Base-by-base conservation (phyloP, 176 grass and related monocot species). In the Pontederia crassipes region DNA sequence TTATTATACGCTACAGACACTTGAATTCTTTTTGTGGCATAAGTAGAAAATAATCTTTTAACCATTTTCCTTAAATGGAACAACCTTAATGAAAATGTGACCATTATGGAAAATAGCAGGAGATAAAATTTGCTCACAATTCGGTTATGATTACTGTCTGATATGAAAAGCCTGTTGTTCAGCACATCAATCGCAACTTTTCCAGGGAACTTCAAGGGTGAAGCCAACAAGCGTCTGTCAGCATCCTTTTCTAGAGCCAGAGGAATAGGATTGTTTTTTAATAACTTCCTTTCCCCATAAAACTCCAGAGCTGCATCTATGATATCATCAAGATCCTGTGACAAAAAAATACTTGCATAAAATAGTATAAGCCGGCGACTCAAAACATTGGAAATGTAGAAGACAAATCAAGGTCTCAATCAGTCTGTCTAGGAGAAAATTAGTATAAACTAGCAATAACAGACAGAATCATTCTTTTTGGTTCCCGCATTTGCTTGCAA, bases 131-230 rank as follows among this genome's bases (percentile, higher is more conserved):
- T 48, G 55, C 86, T 82, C 83, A 96, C 91, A 70, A 96, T 87
- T 85, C 86, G 80, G 73, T 96, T 90, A 78, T 96, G 81, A 45
- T 96, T 96, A 55, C 91, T 96, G 66, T 96, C 91, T 70, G 91
- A 96, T 79, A 96, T 90, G 61, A 96, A 96, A 20, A 96, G 82
- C 57, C 91, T 85, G 70, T 87, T 85, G 58, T 96, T 96, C 62
- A 82, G 78, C 52, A 81, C 69, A 90, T 90, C 86, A 62, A 82
- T 28, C 64, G 86, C 78, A 74, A 96, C 83, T 61, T 96, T 96
- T 68, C 91, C 91, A 49, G 91, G 91, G 77, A 96, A 90, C 62
- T 96, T 96, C 48, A 96, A 58, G 27, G 92, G 92, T 32, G 92
- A 85, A 59, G 77, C 73, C 67, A 85, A 68, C 77, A 96, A 74